Conservation (phyloP, 2,329 filamentous ascomycete species). For the Xylaria sp. region DNA sequence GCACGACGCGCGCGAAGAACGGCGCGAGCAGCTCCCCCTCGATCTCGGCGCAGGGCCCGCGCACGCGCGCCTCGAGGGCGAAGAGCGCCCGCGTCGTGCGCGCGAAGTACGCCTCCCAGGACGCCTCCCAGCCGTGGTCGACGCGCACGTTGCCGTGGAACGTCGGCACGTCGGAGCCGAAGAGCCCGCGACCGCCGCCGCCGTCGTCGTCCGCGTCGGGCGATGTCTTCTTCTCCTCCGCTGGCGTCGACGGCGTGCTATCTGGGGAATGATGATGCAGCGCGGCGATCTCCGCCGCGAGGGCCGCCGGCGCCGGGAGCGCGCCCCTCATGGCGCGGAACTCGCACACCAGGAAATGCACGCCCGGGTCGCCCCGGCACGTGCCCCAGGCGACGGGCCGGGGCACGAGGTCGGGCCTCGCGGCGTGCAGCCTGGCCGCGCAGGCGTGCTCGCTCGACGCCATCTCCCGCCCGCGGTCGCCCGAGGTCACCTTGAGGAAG, state of each 20-base stretch:
- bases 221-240: too few species aligned
- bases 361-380: slow-evolving; percentile 10
- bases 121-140: slow-evolving; percentile 16
- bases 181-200: slow-evolving; percentile 1
- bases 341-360: slow-evolving; percentile 26
- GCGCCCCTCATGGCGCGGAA: slow-evolving; percentile 22
- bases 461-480: slow-evolving; percentile 16
- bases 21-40: slow-evolving; percentile 1
- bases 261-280: too few species aligned
- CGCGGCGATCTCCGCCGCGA: slow-evolving; percentile 13
- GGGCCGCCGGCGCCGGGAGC: not conserved
- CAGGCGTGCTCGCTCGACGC: slow-evolving; percentile 19
- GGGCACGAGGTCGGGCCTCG: slow-evolving; percentile 12
- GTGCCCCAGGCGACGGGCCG: slow-evolving; percentile 17
- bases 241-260: too few species aligned
- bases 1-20: slow-evolving; percentile 39
- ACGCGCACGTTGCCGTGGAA: slow-evolving; percentile 27
- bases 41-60: slow-evolving; percentile 15
- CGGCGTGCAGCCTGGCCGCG: slow-evolving; percentile 10
- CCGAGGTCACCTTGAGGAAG: slow-evolving; percentile 26
- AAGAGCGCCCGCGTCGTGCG: slow-evolving; percentile 21
- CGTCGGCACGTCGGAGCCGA: slow-evolving; percentile 21
- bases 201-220: not conserved
- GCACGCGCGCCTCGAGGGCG: slow-evolving; percentile 10
- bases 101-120: slow-evolving; percentile 28